These are phyloP conservation scores for Exophiala alcalophila DNA, from an alignment of 2,329 filamentous ascomycete species.

Conservation along the genomic window DNA sequence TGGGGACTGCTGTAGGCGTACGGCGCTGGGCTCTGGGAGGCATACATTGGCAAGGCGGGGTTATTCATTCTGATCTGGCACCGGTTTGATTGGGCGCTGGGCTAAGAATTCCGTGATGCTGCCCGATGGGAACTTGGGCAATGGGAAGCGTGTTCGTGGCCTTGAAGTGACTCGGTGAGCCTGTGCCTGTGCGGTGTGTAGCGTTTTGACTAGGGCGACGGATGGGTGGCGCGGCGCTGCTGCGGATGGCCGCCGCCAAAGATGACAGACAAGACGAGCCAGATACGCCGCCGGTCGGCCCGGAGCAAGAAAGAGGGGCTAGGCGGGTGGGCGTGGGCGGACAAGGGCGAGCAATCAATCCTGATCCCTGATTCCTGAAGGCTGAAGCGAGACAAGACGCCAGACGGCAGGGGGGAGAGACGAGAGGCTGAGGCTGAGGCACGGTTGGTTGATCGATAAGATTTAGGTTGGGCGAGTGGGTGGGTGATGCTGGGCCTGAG, in stretches of 20 bases:
- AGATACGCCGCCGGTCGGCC: conserved; percentile 10
- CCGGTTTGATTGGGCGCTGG: conserved; percentile 21
- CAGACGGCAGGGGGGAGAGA: no score
- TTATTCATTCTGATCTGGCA: conserved; percentile 28
- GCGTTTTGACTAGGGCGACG: conserved; percentile 15
- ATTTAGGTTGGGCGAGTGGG: background rate
- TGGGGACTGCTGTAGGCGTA: conserved; percentile 21
- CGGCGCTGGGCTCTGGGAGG: conserved; percentile 14
- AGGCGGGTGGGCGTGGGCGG: conserved; percentile 1
- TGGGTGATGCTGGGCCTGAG: background rate
- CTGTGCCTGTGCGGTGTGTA: conserved; percentile 18
- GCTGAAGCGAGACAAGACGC: no score
- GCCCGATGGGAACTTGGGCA: no score
- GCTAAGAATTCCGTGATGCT: conserved; percentile 20
- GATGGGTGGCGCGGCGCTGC: conserved; percentile 8
- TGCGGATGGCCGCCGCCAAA: conserved; percentile 18
- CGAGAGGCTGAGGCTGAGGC: conserved; percentile 3
- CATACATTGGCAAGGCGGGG: conserved; percentile 29
- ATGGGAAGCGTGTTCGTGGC: conserved; percentile 18
- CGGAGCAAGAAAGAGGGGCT: conserved; percentile 8
- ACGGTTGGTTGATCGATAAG: background rate
- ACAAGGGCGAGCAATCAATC: background rate
- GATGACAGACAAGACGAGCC: conserved; percentile 12
- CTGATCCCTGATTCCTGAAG: no score
- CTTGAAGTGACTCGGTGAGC: conserved; percentile 18